Percentiles rank a stretch among this genome's conserved stretches.
phyloP scores from a whole-genome alignment of 108 stramenopile species.

The Fragilariopsis cylindrus region DNA sequence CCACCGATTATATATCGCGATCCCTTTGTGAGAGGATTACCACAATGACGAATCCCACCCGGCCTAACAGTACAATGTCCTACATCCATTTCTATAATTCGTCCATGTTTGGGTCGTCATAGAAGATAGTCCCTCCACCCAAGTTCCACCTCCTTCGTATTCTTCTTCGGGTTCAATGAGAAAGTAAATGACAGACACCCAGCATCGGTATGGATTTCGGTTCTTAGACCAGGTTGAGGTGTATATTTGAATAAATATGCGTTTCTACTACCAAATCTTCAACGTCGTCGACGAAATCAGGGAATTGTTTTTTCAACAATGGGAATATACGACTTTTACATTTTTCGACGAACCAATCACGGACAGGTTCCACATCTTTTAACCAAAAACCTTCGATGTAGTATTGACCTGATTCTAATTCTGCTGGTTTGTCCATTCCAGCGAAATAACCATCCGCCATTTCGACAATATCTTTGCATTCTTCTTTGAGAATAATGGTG shows the following conservation, averaged over 20 bases:
- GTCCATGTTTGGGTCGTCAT: constrained; percentile 12
- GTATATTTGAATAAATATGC: constrained; percentile 60
- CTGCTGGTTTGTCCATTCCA: constrained; percentile 26
- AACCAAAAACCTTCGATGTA: constrained; percentile 61
- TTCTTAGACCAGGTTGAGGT: constrained; percentile 49
- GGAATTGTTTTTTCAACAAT: constrained; percentile 41
- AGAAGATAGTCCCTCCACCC: constrained; percentile 39
- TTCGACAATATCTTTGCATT: constrained; percentile 42
- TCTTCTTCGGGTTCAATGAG: constrained; percentile 42
- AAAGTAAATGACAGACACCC: constrained; percentile 59
- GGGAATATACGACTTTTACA: constrained; percentile 46
- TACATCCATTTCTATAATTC: constrained; percentile 42
- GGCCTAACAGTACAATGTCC: constrained; percentile 58
- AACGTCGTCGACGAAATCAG: constrained; percentile 27
- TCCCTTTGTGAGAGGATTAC: constrained; percentile 45
- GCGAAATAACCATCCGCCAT: constrained; percentile 47
- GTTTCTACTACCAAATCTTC: constrained; percentile 46
- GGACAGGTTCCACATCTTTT: constrained; percentile 41
- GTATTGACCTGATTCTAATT: constrained; percentile 48
- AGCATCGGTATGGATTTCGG: constrained; percentile 61
- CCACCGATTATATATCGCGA: constrained; percentile 63
- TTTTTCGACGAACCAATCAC: constrained; percentile 51
- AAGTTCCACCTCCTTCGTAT: constrained; percentile 51
- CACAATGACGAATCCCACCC: constrained; percentile 56
- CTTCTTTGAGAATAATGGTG: constrained; percentile 49